A percentile compares a stretch with the other conserved stretches of the same genome.
These are phyloP conservation scores for Pezicula neosporulosa DNA, from an alignment of 2,329 filamentous ascomycete genomes.

Conservation along the genomic window DNA sequence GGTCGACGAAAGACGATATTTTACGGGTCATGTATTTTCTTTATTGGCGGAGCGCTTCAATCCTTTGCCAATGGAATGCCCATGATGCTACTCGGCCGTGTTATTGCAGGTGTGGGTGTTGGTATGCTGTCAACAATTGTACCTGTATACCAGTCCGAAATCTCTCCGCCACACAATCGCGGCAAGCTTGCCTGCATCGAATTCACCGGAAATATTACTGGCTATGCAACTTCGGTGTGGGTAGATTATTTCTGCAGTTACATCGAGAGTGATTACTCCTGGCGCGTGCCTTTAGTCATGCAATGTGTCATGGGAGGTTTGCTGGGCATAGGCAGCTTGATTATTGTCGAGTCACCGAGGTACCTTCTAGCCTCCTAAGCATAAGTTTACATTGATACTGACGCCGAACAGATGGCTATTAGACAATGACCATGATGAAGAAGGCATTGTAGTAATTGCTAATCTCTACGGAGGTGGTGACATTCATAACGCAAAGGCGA, in stretches of 20 bases:
- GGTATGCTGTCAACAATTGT: constrained; percentile 90
- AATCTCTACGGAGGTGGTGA: constrained; percentile 96
- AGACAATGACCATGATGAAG: constrained; percentile 96
- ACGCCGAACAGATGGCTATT: constrained; percentile 77
- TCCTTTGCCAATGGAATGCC: constrained; percentile 77
- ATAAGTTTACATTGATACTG: constrained; percentile 7
- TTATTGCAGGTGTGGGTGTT: constrained; percentile 81
- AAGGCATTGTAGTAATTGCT: constrained; percentile 96
- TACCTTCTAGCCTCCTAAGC: constrained; percentile 30
- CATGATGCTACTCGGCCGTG: constrained; percentile 84
- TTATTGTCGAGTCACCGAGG: constrained; percentile 97
- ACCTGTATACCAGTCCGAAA: constrained; percentile 90
- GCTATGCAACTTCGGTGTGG: constrained; percentile 96
- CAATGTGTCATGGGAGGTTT: constrained; percentile 93
- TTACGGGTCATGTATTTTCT: constrained; percentile 89
- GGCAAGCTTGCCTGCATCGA: constrained; percentile 97
- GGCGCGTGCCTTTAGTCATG: constrained; percentile 86
- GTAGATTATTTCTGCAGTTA: constrained; percentile 96
- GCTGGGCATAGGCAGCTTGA: constrained; percentile 77
- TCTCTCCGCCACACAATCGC: constrained; percentile 92
- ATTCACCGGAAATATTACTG: constrained; percentile 94
- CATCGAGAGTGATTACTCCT: constrained; percentile 81
- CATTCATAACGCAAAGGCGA: constrained; percentile 86
- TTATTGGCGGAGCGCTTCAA: constrained; percentile 79
- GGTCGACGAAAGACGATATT: constrained; percentile 87